Evolutionary conservation across 129 eudicot species (phyloP), one percentile per base, ranked within the genome.

Genomic region (Artemisia argyi): DNA sequence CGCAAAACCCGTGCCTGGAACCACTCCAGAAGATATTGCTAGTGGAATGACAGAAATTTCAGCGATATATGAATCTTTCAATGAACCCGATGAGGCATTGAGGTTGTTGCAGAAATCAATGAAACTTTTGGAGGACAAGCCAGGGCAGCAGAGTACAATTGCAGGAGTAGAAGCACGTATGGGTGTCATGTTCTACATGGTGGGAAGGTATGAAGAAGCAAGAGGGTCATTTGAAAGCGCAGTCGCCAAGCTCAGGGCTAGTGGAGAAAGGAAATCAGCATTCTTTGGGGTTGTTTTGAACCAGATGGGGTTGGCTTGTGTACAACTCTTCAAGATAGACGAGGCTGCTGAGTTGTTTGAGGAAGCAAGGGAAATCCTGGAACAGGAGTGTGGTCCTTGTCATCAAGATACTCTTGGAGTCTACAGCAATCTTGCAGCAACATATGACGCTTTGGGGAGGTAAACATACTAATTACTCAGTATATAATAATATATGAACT

Each of bases 391-490:
- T 11, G 99, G 97, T 11, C 99, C 93, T 26, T 87, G 96, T 76
- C 99, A 94, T 79, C 99, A 90, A 81, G 99, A 94, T 79, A 90
- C 99, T 4, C 97, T 94, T 73, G 99, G 99, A 42, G 97, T 94
- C 3, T 94, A 94, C 53, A 94, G 99, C 81, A 94, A 94, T 81
- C 97, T 94, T 69, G 99, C 99, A 60, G 99, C 99, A 16, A 94
- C 99, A 64, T 94, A 94, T 77, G 99, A 90, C 79, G 99, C 99
- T 39, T 76, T 94, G 89, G 99, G 99, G 76, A 94, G 99, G 97
- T 94, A 85, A 77, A 15, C 15, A 71, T 73, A 39, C 9, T 39
- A 39, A 39, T 0, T 39, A 39, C 60, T 72, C 11, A 10, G 16
- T 61, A 28, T 61, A 28, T 49, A 14, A 49, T 74, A 63, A 18